Evolutionary conservation across 2,329 filamentous ascomycete species (phyloP).

Genomic region (Colletotrichum limetticola): DNA sequence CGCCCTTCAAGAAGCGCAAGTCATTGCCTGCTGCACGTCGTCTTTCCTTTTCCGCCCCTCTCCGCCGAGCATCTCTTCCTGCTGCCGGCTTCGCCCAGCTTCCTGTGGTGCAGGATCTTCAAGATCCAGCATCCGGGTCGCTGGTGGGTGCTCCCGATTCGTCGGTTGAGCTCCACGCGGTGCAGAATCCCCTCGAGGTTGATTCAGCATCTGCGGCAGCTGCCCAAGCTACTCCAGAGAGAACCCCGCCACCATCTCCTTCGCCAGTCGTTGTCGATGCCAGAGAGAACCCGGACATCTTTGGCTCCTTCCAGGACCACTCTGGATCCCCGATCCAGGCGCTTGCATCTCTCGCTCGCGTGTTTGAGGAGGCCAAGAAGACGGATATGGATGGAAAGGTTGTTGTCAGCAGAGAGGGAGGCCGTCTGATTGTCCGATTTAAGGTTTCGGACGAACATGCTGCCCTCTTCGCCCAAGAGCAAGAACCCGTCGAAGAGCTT

Average conservation of each 20-base stretch:
- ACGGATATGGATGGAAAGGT: constrained; percentile 10
- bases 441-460: constrained; percentile 28
- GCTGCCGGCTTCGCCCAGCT: constrained; percentile 15
- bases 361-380: constrained; percentile 15
- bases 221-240: background rate
- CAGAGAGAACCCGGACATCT: constrained; percentile 31
- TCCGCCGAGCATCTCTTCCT: constrained; percentile 23
- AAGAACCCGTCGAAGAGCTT: background rate
- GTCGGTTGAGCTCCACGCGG: constrained; percentile 28
- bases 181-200: constrained; percentile 17
- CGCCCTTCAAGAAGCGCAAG: constrained; percentile 23
- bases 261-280: constrained; percentile 22
- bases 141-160: constrained; percentile 27
- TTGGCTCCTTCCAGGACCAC: constrained; percentile 26
- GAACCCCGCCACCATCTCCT: constrained; percentile 4
- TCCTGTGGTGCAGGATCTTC: constrained; percentile 22
- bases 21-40: constrained; percentile 4
- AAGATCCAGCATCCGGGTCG: constrained; percentile 27
- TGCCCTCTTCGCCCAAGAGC: background rate
- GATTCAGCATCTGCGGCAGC: constrained; percentile 24
- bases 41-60: constrained; percentile 13
- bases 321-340: constrained; percentile 12
- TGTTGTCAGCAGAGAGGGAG: constrained; percentile 4
- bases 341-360: constrained; percentile 11
- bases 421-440: constrained; percentile 31